These are phyloP conservation scores for Patellaria atrata DNA, from an alignment of 495 filamentous ascomycete species.

Conservation along the genomic window DNA sequence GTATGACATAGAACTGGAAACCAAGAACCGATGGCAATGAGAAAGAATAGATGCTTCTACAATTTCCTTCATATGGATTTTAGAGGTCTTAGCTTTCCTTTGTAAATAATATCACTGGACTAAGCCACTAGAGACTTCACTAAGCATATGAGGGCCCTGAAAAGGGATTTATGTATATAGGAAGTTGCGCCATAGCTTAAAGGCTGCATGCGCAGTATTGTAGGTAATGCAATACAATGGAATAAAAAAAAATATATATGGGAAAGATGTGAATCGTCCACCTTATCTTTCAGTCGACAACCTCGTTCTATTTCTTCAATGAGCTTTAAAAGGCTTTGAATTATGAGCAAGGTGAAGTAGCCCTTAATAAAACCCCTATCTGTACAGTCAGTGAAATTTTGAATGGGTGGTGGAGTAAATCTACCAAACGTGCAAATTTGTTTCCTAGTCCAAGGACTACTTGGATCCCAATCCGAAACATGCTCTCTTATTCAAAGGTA, in stretches of 20 bases:
- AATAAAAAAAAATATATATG: not conserved
- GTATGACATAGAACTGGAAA: too few relatives aligned
- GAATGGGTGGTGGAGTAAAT: not conserved
- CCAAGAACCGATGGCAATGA: too few relatives aligned
- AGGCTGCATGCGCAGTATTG: too few relatives aligned
- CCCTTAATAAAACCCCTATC: conserved; percentile 3
- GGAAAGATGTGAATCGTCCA: not conserved
- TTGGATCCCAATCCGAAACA: conserved; percentile 4
- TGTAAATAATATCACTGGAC: too few relatives aligned
- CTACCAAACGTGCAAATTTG: conserved; percentile 2
- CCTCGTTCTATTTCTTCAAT: conserved; percentile 5
- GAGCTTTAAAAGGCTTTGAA: conserved; percentile 4
- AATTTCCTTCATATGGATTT: too few relatives aligned
- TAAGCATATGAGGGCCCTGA: too few relatives aligned
- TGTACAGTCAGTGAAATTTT: not conserved
- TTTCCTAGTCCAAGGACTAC: conserved; percentile 6
- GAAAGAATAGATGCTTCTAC: too few relatives aligned
- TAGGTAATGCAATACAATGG: too few relatives aligned
- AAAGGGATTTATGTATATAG: too few relatives aligned
- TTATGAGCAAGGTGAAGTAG: conserved; percentile 4
- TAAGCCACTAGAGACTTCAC: too few relatives aligned
- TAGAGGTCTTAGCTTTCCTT: too few relatives aligned
- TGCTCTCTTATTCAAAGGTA: conserved; percentile 3
- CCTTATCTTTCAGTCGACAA: not conserved
- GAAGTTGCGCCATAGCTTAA: too few relatives aligned